Base-by-base conservation (phyloP, 768 basidiomycete species). In the Lactifluus volemus region DNA sequence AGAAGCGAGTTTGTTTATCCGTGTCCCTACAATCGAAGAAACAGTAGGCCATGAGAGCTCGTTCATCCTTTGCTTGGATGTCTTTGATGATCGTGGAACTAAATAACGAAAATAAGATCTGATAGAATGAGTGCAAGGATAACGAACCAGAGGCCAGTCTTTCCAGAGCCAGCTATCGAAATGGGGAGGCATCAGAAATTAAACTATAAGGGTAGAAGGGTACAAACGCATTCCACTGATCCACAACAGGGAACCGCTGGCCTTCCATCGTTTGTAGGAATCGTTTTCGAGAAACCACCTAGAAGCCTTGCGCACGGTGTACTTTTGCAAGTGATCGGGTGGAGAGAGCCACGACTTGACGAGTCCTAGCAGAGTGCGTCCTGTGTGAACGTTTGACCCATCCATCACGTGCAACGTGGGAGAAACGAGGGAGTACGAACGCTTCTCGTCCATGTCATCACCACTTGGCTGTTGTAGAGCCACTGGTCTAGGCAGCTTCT, bases 61-160 rank as follows among this genome's bases (percentile, higher is more conserved):
- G 7, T 41, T n/a, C 34, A 15, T 5, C 36, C n/a, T 53, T 29
- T 17, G 51, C 38, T 42, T 19, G 9, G 3, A 59, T 30, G n/a
- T 52, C 58, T 25, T 48, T 10, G 17, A 60, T 56, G 11, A 60
- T 19, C 2, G 53, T 11, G 4, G 54, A 60, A 10, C 59, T 60
- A 34, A 50, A 7, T 5, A 11, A 41, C 8, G 14, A 36, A 1
- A 5, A 8, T 54, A 15, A 25, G 3, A 19, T 21, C 49, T 4
- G 7, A 7, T 17, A 7, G 10, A 19, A n/a, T 11, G 9, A 10
- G 29, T 47, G 11, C 7, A 44, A 5, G 4, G 5, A 9, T 9
- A 7, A 55, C 59, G 5, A 19, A 60, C 59, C 59, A 49, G 5
- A 60, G 52, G 8, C 48, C 17, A 44, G 30, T 60, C 15, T 60